phyloP scores from a whole-genome alignment of 306 rosid species.

The Arachis hypogaea region DNA sequence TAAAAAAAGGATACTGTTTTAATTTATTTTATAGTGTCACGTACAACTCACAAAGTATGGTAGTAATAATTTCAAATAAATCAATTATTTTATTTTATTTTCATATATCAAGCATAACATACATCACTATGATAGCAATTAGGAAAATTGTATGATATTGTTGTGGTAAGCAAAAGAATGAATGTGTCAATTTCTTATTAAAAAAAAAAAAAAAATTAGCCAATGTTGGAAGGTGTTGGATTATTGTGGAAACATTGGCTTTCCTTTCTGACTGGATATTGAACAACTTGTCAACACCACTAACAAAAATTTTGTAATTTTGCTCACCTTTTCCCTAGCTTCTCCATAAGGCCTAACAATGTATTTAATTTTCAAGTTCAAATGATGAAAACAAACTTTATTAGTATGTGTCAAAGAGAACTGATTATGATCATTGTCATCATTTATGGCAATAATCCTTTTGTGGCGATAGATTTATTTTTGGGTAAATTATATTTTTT shows the following conservation, averaged over 20 bases:
- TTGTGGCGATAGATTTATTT: constrained; percentile 7
- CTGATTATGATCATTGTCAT: background rate
- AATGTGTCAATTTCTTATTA: constrained; percentile 29
- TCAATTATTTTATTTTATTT: no score
- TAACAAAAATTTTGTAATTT: background rate
- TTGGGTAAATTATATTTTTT: background rate
- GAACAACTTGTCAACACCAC: constrained; percentile 48
- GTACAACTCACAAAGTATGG: no score
- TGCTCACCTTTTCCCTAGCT: constrained; percentile 26
- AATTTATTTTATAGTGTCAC: background rate
- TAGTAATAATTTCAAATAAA: no score
- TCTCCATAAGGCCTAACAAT: constrained; percentile 29
- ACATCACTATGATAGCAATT: constrained; percentile 10
- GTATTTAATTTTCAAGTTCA: constrained; percentile 34
- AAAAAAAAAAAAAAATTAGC: constrained; percentile 15
- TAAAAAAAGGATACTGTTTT: background rate
- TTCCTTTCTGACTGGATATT: constrained; percentile 34
- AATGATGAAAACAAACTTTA: constrained; percentile 8
- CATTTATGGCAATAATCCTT: constrained; percentile 1
- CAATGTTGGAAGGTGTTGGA: constrained; percentile 28
- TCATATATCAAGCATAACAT: constrained; percentile 1
- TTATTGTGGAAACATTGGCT: constrained; percentile 42
- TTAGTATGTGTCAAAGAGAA: background rate
- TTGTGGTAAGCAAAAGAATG: constrained; percentile 10
- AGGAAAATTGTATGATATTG: constrained; percentile 26